Percentiles rank a stretch among this genome's conserved stretches.
Evolutionary conservation across 1,284 basidiomycete genomes (phyloP).

Genomic region (Violaceomyces palustris): DNA sequence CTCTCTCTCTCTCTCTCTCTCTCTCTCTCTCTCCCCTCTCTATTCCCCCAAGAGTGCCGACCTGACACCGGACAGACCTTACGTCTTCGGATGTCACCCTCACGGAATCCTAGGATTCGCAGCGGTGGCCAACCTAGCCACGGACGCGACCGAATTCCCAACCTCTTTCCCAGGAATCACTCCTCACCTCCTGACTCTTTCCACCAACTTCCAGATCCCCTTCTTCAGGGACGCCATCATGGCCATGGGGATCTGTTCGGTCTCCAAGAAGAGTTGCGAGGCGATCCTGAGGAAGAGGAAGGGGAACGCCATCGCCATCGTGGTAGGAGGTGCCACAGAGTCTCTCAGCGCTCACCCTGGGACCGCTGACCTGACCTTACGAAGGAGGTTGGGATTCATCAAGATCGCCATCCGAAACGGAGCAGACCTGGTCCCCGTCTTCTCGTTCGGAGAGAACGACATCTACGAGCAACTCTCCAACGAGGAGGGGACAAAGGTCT

Average conservation of each 20-base stretch:
- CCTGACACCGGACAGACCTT: slow-evolving; percentile 80
- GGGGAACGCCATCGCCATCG: slow-evolving; percentile 76
- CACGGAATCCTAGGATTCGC: slow-evolving; percentile 58
- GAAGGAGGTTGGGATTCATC: slow-evolving; percentile 76
- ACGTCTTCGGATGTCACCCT: slow-evolving; percentile 69
- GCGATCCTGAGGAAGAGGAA: slow-evolving; percentile 66
- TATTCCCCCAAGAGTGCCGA: slow-evolving; percentile 58
- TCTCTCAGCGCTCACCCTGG: slow-evolving; percentile 87
- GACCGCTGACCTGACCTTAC: slow-evolving; percentile 84
- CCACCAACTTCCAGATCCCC: slow-evolving; percentile 79
- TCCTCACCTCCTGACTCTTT: slow-evolving; percentile 85
- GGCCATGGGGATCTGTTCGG: slow-evolving; percentile 76
- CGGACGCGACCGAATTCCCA: slow-evolving; percentile 92
- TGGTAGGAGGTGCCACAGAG: slow-evolving; percentile 93
- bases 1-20: no score
- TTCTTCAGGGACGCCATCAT: slow-evolving; percentile 83
- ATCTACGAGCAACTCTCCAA: slow-evolving; percentile 96
- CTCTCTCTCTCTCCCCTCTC: no score
- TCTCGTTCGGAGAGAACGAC: slow-evolving; percentile 93
- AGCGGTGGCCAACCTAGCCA: slow-evolving; percentile 86
- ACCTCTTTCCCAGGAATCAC: slow-evolving; percentile 80
- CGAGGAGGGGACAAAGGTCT: slow-evolving; percentile 81
- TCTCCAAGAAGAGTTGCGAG: slow-evolving; percentile 81
- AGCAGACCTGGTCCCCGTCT: slow-evolving; percentile 43
- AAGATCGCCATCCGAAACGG: slow-evolving; percentile 92